Evolutionary conservation across 75 land plant species (phyloP).

Genomic region (Cryptomeria japonica): DNA sequence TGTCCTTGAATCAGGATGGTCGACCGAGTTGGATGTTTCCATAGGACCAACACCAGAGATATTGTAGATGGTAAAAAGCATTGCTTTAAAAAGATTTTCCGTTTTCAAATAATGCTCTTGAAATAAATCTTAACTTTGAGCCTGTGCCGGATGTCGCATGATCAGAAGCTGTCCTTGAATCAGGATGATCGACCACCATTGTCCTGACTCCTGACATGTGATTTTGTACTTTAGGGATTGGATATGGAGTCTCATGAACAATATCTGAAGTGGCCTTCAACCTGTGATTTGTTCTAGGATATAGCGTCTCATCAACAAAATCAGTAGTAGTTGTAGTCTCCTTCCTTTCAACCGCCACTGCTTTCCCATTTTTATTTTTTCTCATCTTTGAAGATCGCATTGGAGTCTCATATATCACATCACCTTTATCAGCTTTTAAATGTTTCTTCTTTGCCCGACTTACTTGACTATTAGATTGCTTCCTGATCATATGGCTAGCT

Average conservation of each 20-base stretch:
- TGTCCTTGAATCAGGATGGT: background rate
- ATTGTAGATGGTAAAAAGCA: background rate
- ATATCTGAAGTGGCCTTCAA: background rate
- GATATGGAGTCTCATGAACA: conserved; percentile 10
- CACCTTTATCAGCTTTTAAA: background rate
- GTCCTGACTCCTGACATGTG: background rate
- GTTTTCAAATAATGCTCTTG: conserved; percentile 10
- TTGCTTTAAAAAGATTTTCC: background rate
- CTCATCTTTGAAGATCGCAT: conserved; percentile 7
- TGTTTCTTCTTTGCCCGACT: background rate
- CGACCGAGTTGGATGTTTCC: background rate
- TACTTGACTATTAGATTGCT: background rate
- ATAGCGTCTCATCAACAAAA: conserved; percentile 11
- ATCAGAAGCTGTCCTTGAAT: background rate
- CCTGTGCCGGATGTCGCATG: background rate
- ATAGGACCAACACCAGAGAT: background rate
- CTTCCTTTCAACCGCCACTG: background rate
- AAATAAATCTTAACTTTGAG: background rate
- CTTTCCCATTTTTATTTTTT: background rate
- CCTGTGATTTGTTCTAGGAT: background rate
- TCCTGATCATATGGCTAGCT: conserved; percentile 3
- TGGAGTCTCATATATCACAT: conserved; percentile 13
- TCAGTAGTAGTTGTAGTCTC: background rate
- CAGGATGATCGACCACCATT: background rate
- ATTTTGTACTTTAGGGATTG: background rate